phyloP scores from a whole-genome alignment of 2,329 filamentous ascomycete species.

The Apiospora kogelbergensis region DNA sequence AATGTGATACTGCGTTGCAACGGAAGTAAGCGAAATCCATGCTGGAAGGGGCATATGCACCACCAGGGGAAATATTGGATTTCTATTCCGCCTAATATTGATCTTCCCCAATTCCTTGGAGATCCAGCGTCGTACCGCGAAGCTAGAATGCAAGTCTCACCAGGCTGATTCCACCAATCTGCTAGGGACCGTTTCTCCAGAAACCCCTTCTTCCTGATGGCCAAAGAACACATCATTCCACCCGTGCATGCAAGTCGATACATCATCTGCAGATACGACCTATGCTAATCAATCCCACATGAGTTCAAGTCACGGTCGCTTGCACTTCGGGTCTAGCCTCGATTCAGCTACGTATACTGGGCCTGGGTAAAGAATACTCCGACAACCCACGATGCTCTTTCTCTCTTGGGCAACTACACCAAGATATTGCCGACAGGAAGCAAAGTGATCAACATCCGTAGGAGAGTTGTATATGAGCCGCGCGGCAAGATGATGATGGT shows the following conservation, averaged over 20 bases:
- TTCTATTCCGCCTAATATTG: constrained; percentile 3
- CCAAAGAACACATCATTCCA: not conserved
- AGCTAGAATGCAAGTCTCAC: not conserved
- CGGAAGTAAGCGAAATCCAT: not conserved
- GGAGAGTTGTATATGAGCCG: not conserved
- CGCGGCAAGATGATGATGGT: not conserved
- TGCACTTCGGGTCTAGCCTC: not conserved
- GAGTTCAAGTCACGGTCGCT: not conserved
- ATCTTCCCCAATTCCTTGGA: not conserved
- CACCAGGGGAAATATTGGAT: constrained; percentile 1
- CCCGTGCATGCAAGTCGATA: not conserved
- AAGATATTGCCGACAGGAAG: not conserved
- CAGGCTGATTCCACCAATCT: not conserved
- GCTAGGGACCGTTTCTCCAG: not conserved
- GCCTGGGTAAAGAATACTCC: not conserved
- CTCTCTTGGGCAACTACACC: not conserved
- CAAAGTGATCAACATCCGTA: not conserved
- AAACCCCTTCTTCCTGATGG: not conserved
- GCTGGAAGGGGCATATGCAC: constrained; percentile 1
- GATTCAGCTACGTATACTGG: not conserved
- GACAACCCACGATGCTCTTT: not conserved
- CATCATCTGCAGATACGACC: not conserved
- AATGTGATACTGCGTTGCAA: not conserved
- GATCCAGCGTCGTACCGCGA: not conserved
- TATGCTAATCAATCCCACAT: not conserved